A percentile compares a stretch with the other conserved stretches of the same genome.
phyloP scores from a whole-genome alignment of 1,284 basidiomycete species.

The Apiotrichum akiyoshidainum region DNA sequence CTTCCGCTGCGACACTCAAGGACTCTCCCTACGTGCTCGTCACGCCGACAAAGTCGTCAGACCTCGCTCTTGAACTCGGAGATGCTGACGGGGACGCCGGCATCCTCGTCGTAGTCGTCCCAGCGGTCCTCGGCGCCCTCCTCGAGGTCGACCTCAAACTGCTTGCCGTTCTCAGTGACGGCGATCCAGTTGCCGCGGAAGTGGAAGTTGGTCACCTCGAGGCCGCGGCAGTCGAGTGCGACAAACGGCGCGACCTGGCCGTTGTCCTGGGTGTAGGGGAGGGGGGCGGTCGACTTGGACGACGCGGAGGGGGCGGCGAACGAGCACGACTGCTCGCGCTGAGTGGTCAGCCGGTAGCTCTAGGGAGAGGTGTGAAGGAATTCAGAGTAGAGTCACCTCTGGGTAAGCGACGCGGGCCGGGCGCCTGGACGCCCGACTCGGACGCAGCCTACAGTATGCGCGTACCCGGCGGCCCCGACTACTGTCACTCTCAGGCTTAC shows the following conservation, averaged over 20 bases:
- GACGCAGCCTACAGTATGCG: too few species aligned
- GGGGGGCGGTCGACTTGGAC: constrained; percentile 36
- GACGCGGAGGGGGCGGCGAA: constrained; percentile 34
- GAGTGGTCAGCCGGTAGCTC: background rate
- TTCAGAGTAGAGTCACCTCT: too few species aligned
- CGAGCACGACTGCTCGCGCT: constrained; percentile 51
- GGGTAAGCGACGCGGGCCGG: too few species aligned
- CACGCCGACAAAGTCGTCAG: too few species aligned
- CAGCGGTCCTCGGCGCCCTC: constrained; percentile 44
- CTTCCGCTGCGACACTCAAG: too few species aligned
- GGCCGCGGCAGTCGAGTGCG: constrained; percentile 49
- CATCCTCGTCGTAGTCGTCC: constrained; percentile 52
- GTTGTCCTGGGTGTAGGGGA: constrained; percentile 33
- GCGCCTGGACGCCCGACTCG: too few species aligned
- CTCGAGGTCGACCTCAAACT: constrained; percentile 47
- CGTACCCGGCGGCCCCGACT: too few species aligned
- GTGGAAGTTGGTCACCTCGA: constrained; percentile 48
- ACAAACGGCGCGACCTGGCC: constrained; percentile 37
- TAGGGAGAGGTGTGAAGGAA: background rate
- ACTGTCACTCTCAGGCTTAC: too few species aligned
- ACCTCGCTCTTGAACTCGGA: constrained; percentile 43
- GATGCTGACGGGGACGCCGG: constrained; percentile 37
- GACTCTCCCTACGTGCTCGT: too few species aligned
- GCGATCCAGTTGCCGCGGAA: constrained; percentile 38
- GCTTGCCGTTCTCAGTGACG: constrained; percentile 29